phyloP scores from a whole-genome alignment of 768 basidiomycete genomes.

The Auricularia sp. region DNA sequence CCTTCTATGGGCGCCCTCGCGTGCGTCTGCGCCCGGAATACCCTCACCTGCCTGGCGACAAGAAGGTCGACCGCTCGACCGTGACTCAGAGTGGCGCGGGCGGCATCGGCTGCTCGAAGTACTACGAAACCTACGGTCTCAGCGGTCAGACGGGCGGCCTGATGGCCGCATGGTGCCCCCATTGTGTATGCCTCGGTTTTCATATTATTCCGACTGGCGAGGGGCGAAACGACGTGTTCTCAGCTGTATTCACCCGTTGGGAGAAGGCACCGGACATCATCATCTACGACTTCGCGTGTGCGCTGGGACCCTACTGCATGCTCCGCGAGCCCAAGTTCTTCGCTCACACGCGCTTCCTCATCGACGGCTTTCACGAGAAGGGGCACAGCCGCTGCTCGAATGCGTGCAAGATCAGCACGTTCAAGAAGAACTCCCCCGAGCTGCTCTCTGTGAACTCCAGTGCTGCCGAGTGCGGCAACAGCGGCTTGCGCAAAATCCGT shows the following conservation, averaged over 20 bases:
- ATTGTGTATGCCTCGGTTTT: not conserved
- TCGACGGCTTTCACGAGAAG: constrained; percentile 25
- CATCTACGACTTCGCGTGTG: constrained; percentile 26
- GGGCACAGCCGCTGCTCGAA: constrained; percentile 25
- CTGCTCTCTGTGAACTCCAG: constrained; percentile 23
- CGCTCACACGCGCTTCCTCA: constrained; percentile 21
- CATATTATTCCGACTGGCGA: constrained; percentile 22
- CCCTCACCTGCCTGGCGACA: not conserved
- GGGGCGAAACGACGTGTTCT: constrained; percentile 31
- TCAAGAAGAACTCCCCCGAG: constrained; percentile 15
- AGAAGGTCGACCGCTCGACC: not conserved
- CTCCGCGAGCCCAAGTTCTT: constrained; percentile 21
- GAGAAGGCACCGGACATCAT: constrained; percentile 18
- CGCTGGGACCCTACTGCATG: constrained; percentile 24
- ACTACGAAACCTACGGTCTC: not conserved
- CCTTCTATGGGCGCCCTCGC: not conserved
- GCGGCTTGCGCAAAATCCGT: constrained; percentile 16
- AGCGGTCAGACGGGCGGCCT: not conserved
- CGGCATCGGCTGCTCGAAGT: not conserved
- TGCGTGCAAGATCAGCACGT: constrained; percentile 22
- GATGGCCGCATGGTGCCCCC: not conserved
- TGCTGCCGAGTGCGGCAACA: constrained; percentile 27
- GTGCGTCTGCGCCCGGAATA: not conserved
- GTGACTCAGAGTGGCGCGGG: not conserved
- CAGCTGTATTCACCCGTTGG: constrained; percentile 26